These are phyloP conservation scores for Heteromeles arbutifolia DNA, from an alignment of 306 rosid species.

Conservation along the genomic window DNA sequence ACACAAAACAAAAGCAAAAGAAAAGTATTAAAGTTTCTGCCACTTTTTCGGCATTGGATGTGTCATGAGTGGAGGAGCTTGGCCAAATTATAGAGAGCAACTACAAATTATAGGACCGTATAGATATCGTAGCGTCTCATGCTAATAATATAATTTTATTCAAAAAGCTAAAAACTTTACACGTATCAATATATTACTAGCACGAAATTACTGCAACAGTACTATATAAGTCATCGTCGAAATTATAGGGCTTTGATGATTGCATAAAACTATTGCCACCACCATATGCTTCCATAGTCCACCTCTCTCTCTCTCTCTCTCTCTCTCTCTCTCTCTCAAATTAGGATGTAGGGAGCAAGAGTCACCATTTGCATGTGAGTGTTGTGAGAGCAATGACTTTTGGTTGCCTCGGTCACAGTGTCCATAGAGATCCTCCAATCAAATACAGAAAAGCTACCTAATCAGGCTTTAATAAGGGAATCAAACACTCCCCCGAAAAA, in stretches of 20 bases:
- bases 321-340: too few species aligned
- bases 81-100: not conserved
- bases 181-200: too few species aligned
- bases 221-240: too few species aligned
- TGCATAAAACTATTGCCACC: not conserved
- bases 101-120: too few species aligned
- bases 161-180: too few species aligned
- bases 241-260: too few species aligned
- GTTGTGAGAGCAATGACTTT: not conserved
- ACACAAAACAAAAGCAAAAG: too few species aligned
- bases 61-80: not conserved
- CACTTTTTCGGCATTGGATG: too few species aligned
- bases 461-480: not conserved
- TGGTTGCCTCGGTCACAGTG: constrained; percentile 11
- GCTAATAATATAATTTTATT: too few species aligned
- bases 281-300: constrained; percentile 3
- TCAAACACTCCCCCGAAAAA: not conserved
- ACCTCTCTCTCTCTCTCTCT: not conserved
- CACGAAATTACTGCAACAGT: too few species aligned
- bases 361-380: constrained; percentile 16
- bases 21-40: too few species aligned
- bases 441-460: not conserved
- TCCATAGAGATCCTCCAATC: not conserved
- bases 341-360: not conserved
- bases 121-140: too few species aligned